Evolutionary conservation across 768 basidiomycete species (phyloP).

Genomic region (Lentinula aciculospora): DNA sequence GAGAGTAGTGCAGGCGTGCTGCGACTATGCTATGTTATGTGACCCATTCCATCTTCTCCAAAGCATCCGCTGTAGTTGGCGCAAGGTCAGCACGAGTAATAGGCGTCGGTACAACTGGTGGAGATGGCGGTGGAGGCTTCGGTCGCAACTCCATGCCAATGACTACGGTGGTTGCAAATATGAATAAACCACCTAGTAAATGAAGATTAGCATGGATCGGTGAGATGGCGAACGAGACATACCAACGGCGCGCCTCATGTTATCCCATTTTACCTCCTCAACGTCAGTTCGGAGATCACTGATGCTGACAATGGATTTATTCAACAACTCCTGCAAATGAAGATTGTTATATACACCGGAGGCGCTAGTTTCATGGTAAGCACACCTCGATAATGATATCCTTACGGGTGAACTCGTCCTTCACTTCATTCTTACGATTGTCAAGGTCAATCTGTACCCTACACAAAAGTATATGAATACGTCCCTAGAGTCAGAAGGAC

Average conservation of each 20-base stretch:
- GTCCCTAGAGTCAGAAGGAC: neutral
- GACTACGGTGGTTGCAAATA: constrained; percentile 66
- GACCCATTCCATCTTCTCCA: constrained; percentile 27
- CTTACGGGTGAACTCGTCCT: constrained; percentile 74
- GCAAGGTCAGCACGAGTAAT: constrained; percentile 10
- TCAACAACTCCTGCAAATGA: constrained; percentile 57
- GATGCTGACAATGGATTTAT: constrained; percentile 65
- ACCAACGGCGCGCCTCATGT: constrained; percentile 81
- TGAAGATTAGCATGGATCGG: neutral
- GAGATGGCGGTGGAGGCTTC: constrained; percentile 26
- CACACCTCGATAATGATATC: constrained; percentile 81
- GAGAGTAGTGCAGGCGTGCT: neutral
- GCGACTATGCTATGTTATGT: constrained; percentile 16
- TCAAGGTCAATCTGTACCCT: constrained; percentile 98
- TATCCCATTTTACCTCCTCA: constrained; percentile 86
- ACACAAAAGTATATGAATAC: constrained; percentile 8
- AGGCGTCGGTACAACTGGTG: constrained; percentile 20
- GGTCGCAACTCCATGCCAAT: constrained; percentile 63
- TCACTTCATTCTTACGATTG: constrained; percentile 87
- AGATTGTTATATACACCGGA: neutral
- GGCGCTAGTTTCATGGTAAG: constrained; percentile 2
- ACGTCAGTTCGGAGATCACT: constrained; percentile 78
- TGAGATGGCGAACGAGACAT: constrained; percentile 20
- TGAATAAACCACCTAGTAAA: constrained; percentile 50
- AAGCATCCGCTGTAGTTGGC: constrained; percentile 23